These are phyloP conservation scores for Amauroascus verrucosus DNA, from an alignment of 2,329 filamentous ascomycete species.

Conservation along the genomic window DNA sequence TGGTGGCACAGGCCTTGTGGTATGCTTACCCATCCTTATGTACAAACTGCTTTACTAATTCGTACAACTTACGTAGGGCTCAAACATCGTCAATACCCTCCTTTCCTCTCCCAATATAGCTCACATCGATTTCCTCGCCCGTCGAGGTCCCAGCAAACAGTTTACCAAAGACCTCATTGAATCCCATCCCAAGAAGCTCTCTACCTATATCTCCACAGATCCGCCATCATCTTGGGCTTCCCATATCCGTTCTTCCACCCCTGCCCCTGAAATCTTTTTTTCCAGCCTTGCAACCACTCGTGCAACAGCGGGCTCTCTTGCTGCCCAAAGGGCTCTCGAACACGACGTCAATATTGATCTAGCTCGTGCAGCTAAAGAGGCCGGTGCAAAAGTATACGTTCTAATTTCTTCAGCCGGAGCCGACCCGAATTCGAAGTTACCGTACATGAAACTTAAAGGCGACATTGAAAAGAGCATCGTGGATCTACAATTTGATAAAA, in stretches of 20 bases:
- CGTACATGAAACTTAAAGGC: constrained; percentile 65
- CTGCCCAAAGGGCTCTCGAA: constrained; percentile 77
- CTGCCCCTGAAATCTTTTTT: constrained; percentile 56
- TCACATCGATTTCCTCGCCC: constrained; percentile 38
- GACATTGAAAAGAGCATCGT: constrained; percentile 73
- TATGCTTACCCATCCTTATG: neutral
- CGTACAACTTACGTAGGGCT: constrained; percentile 43
- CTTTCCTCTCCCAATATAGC: constrained; percentile 31
- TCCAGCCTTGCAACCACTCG: constrained; percentile 73
- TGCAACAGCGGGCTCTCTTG: constrained; percentile 61
- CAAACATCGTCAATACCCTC: constrained; percentile 56
- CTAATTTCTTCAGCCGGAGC: constrained; percentile 54
- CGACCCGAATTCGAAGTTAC: constrained; percentile 44
- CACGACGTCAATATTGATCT: constrained; percentile 74
- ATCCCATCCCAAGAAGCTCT: constrained; percentile 53
- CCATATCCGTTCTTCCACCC: constrained; percentile 46
- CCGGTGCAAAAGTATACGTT: constrained; percentile 64
- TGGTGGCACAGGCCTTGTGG: constrained; percentile 16
- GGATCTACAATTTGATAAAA: constrained; percentile 63
- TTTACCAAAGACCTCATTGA: constrained; percentile 42
- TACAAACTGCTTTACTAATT: neutral
- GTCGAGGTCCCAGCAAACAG: constrained; percentile 36
- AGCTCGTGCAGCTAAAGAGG: constrained; percentile 61
- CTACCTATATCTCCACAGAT: constrained; percentile 57
- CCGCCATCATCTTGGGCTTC: constrained; percentile 52